Evolutionary conservation across 495 filamentous ascomycete genomes (phyloP).

Genomic region (Aspergillus incahuasiensis): DNA sequence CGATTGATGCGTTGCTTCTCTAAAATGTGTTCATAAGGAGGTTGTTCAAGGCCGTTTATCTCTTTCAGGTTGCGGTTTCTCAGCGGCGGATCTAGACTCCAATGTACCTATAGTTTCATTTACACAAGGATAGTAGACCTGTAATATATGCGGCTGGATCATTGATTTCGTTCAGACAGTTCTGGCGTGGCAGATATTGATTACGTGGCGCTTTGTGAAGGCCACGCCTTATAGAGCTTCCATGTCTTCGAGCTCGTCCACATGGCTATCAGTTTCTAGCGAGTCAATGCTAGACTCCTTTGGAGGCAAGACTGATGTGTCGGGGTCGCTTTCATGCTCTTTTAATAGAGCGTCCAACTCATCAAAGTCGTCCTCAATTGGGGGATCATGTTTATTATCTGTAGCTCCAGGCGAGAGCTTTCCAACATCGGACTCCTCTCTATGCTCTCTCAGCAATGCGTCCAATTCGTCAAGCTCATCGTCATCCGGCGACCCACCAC

Average conservation of each 20-base stretch:
- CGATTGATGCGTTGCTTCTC: neutral
- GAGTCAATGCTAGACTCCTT: neutral
- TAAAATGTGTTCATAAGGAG: neutral
- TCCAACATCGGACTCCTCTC: conserved; percentile 10
- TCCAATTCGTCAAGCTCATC: conserved; percentile 40
- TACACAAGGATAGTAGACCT: neutral
- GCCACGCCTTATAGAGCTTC: conserved; percentile 19
- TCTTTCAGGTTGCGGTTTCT: conserved; percentile 1
- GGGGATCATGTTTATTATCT: conserved; percentile 6
- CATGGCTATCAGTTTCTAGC: neutral
- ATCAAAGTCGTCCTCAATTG: conserved; percentile 25
- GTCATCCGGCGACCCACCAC: conserved; percentile 20
- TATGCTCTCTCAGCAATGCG: conserved; percentile 32
- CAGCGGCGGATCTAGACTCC: neutral
- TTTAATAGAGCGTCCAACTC: conserved; percentile 36
- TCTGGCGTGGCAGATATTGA: neutral
- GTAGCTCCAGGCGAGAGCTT: neutral
- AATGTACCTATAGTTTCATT: conserved; percentile 5
- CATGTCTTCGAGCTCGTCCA: conserved; percentile 32
- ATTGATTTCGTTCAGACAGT: neutral
- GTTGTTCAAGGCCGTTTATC: neutral
- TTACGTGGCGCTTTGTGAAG: too few species aligned
- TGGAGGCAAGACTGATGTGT: neutral
- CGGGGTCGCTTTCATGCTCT: conserved; percentile 26
- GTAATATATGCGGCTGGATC: neutral